Base-by-base conservation (phyloP, 2,329 filamentous ascomycete species). In the Cytospora mali region DNA sequence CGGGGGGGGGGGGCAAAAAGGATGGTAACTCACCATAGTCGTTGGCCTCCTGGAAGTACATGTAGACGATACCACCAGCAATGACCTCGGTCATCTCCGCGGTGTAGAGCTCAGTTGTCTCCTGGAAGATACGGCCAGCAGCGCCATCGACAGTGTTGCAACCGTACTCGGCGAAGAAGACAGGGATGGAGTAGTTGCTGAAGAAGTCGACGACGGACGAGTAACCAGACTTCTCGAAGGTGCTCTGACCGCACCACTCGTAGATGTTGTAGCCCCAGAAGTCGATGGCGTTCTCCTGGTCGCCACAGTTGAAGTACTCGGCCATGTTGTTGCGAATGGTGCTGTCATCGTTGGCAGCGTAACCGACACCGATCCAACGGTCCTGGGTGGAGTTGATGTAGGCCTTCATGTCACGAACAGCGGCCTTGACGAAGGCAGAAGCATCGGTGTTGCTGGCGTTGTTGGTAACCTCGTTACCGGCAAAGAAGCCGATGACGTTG, bases 191-290 rank as follows among this genome's bases (percentile, higher is more conserved):
- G 84, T 95, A 99, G 74, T 89, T 86, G 64, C 82, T 76, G 81
- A 97, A 99, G 79, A 97, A 94, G 68, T 91, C 77, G 69, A 93
- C 93, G 75, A 94, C 90, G 62, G 87, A 83, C 68, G 89, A 82
- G 79, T 93, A 99, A 60, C 92, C 92, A 4, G 95, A 97, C 64
- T 82, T 74, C 39, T 81, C 73, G 80, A 90, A 95, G 71, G 81
- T 86, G 73, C 91, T 96, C 70, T 93, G 77, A 69, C 94, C 95
- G 76, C 95, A 99, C 95, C 95, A 99, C 58, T 93, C 96, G 85
- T 99, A 99, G 80, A 98, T 97, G 84, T 99, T 99, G 89, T 98
- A 98, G 64, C 95, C 95, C 91, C 93, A 99, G 83, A 96, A 98
- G 79, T 99, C 95, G 68, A 98, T 97, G 65, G 90, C 72, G 79